Conservation (phyloP, 768 basidiomycete genomes). For the Rhizopogon sp. region DNA sequence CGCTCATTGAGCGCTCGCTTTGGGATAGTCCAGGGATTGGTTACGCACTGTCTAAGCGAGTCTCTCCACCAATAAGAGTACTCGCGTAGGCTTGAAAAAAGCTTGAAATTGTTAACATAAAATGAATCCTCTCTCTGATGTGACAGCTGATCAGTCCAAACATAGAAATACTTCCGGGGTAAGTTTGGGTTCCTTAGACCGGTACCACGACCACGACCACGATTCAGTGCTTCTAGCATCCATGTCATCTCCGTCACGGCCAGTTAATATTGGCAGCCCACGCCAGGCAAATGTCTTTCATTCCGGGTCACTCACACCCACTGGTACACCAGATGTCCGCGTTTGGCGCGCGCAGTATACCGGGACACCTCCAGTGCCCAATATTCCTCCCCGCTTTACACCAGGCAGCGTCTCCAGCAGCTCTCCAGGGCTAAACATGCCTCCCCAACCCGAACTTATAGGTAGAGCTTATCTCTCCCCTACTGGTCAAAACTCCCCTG, state of each 20-base stretch:
- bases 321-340: constrained; percentile 62
- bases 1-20: too few species aligned
- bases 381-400: constrained; percentile 54
- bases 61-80: too few species aligned
- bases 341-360: constrained; percentile 64
- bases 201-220: background rate
- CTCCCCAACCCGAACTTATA: constrained; percentile 9
- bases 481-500: constrained; percentile 36
- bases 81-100: too few species aligned
- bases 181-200: background rate
- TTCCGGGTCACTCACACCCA: constrained; percentile 27
- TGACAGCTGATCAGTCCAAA: background rate
- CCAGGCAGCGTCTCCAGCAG: constrained; percentile 29
- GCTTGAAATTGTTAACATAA: too few species aligned
- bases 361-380: constrained; percentile 45
- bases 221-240: background rate
- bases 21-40: too few species aligned
- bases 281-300: constrained; percentile 10
- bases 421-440: constrained; percentile 1
- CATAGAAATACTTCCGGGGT: background rate
- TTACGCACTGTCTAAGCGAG: too few species aligned
- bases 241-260: constrained; percentile 55
- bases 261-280: constrained; percentile 43
- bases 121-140: too few species aligned
- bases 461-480: constrained; percentile 17